Conservation (phyloP, 306 rosid genomes). For the Ormosia emarginata region DNA sequence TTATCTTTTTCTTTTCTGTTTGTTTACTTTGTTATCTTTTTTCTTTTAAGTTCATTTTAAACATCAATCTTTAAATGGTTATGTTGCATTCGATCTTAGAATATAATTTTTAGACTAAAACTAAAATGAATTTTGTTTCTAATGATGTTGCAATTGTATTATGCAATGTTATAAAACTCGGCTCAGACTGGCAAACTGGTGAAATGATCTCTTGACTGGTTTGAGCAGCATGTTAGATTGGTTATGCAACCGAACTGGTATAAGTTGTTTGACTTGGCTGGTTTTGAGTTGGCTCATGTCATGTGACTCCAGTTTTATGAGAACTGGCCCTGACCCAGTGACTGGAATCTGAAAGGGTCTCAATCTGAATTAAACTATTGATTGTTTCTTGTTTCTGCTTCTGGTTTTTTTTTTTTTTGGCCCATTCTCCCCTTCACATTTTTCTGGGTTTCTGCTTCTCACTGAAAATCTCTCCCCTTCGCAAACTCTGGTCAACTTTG, state of each 20-base stretch:
- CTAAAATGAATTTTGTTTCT: neutral
- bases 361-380: neutral
- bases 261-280: neutral
- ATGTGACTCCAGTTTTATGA: neutral
- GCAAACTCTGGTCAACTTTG: neutral
- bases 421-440: neutral
- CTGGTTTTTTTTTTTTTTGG: neutral
- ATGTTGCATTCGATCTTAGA: conserved; percentile 3
- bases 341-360: neutral
- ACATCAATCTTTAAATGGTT: neutral
- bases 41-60: conserved; percentile 4
- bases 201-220: neutral
- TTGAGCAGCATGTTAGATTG: neutral
- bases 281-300: neutral
- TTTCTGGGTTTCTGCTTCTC: neutral
- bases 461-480: neutral
- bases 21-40: neutral
- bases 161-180: neutral
- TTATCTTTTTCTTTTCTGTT: neutral
- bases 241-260: neutral
- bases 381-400: neutral
- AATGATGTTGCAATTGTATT: neutral
- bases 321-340: neutral
- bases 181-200: neutral
- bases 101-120: neutral